Conservation (phyloP, 192 early-diverging fungal genomes). For the Coemansia sp. region DNA sequence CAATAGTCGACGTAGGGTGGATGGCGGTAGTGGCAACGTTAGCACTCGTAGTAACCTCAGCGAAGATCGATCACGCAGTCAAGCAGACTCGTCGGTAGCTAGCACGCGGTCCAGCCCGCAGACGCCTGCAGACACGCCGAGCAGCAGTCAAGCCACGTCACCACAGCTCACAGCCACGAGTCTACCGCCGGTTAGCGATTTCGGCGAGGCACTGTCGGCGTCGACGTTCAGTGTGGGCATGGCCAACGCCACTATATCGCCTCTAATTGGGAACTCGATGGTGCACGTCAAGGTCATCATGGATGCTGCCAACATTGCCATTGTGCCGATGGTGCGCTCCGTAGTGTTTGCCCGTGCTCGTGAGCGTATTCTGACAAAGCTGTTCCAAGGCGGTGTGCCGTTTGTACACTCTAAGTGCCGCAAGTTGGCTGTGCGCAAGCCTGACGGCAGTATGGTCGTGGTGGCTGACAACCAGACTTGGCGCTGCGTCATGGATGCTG, state of each 20-base stretch:
- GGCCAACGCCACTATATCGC: constrained; percentile 22
- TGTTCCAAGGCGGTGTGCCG: constrained; percentile 43
- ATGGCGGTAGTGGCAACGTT: neutral
- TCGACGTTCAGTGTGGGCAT: constrained; percentile 36
- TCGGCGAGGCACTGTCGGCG: constrained; percentile 22
- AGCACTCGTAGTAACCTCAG: constrained; percentile 10
- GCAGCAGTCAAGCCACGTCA: neutral
- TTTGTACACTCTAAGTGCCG: constrained; percentile 44
- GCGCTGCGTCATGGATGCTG: constrained; percentile 46
- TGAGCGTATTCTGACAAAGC: constrained; percentile 54
- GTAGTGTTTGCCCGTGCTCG: constrained; percentile 53
- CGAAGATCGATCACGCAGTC: constrained; percentile 13
- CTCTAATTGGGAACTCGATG: constrained; percentile 54
- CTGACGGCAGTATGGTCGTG: constrained; percentile 23
- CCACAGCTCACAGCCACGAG: neutral
- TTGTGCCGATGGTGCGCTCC: constrained; percentile 43
- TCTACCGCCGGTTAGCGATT: neutral
- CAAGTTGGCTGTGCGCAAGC: constrained; percentile 26
- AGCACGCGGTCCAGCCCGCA: neutral
- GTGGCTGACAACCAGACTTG: constrained; percentile 45
- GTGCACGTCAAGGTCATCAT: constrained; percentile 51
- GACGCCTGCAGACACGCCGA: neutral
- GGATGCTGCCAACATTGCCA: constrained; percentile 23
- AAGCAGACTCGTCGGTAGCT: neutral
- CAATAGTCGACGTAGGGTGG: neutral